These are phyloP conservation scores for Ophiocordyceps sinensis DNA, from an alignment of 2,329 filamentous ascomycete species.

Conservation along the genomic window DNA sequence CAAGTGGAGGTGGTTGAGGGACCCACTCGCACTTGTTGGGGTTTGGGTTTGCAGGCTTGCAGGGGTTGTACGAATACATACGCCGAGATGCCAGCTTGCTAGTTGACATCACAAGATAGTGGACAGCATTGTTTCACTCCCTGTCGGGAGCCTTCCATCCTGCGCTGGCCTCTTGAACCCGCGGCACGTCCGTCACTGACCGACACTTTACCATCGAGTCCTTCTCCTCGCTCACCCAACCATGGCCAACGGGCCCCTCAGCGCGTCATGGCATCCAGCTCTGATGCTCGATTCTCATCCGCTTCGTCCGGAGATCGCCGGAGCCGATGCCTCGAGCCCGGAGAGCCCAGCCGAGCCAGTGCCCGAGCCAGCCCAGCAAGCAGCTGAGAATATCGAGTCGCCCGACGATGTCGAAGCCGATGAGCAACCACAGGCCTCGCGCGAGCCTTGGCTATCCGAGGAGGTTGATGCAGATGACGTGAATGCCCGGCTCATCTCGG, in stretches of 20 bases:
- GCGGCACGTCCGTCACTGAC: constrained; percentile 1
- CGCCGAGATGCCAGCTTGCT: constrained; percentile 13
- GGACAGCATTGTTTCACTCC: background rate
- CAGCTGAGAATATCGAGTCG: constrained; percentile 5
- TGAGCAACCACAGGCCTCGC: background rate
- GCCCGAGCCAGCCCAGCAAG: constrained; percentile 1
- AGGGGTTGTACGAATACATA: too few relatives aligned
- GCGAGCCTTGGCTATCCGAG: too few relatives aligned
- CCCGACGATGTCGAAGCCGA: constrained; percentile 1
- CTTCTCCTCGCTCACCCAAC: constrained; percentile 6
- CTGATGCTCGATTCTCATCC: constrained; percentile 19
- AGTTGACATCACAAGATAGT: too few relatives aligned
- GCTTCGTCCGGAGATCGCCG: background rate
- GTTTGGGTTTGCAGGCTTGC: too few relatives aligned
- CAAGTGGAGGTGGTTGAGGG: too few relatives aligned
- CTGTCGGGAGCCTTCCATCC: background rate
- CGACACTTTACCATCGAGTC: constrained; percentile 2
- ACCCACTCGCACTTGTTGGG: too few relatives aligned
- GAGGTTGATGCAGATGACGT: constrained; percentile 4
- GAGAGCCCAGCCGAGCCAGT: constrained; percentile 3
- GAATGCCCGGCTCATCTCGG: constrained; percentile 10
- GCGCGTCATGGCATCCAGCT: constrained; percentile 26
- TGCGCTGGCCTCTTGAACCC: background rate
- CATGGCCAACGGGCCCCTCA: constrained; percentile 22
- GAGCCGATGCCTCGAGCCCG: background rate